Evolutionary conservation across 441 rosid genomes (phyloP), one percentile per base, ranked within the genome.

Genomic region (Eutrema salsugineum): DNA sequence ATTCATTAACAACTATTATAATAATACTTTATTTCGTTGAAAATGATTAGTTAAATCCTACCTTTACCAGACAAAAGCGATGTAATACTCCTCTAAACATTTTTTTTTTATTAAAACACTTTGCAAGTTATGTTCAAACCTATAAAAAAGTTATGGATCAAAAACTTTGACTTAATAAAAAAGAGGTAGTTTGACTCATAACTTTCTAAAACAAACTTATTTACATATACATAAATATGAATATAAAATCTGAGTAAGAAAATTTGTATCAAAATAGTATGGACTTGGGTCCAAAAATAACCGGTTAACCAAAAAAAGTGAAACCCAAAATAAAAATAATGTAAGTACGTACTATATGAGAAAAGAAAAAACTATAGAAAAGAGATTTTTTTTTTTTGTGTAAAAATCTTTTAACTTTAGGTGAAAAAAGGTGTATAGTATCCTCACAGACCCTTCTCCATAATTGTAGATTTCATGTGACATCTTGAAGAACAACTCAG

Each of bases 391-490:
- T 27, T 33, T 55, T 6, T 46, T 36, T 15, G 11, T 11, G 14
- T 15, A 12, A 14, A 47, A 39, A 15, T 27, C 5, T 40, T 48
- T 36, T 64, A 24, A 30, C 8, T 27, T 58, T 8, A 39, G 28
- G 6, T 47, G 15, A 28, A 42, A 17, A 22, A 36, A 36, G 15
- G 8, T 60, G 36, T 17, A 5, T 30, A 60, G 32, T 51, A 64
- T 39, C 19, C 48, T 51, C 11, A 74, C 80, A 53, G 58, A 94
- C 99, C 99, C 99, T 90, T 94, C 99, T 78, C 99, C 99, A 66
- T 94, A 94, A 82, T 91, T 91, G 91, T 94, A 94, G 81, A 94
- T 94, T 87, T 94, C 99, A 75, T 91, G 99, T 32, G 99, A 94
- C 99, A 94, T 94, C 88, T 94, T 94, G 84, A 94, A 94, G 86